A percentile compares a stretch with the other conserved stretches of the same genome.
Conservation (phyloP, 768 basidiomycete species). For the Suillus discolor region DNA sequence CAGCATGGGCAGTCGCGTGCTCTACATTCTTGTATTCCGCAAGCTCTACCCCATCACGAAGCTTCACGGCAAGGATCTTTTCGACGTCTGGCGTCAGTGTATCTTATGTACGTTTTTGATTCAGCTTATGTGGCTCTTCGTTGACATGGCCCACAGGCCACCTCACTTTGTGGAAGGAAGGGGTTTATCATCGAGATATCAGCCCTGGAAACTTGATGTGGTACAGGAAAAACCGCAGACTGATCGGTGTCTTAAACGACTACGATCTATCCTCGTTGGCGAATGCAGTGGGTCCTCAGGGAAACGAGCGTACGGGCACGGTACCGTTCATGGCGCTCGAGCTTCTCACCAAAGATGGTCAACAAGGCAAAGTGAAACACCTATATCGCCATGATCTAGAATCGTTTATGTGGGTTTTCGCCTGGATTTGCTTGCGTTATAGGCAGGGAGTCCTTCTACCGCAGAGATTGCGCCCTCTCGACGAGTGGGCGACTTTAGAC, state of each 20-base stretch:
- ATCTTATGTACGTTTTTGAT: neutral
- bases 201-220: constrained; percentile 15
- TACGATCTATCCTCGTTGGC: constrained; percentile 13
- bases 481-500: neutral
- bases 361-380: too few relatives aligned
- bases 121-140: too few relatives aligned
- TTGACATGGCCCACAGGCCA: neutral
- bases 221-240: neutral
- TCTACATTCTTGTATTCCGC: constrained; percentile 3
- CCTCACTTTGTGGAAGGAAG: too few relatives aligned
- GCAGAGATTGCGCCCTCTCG: neutral
- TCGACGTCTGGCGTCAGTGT: neutral
- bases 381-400: too few relatives aligned
- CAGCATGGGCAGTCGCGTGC: neutral
- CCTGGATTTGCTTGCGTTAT: too few relatives aligned
- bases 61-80: neutral
- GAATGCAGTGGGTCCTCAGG: neutral
- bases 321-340: too few relatives aligned
- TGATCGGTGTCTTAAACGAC: constrained; percentile 19
- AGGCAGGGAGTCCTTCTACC: too few relatives aligned
- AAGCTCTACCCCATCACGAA: neutral
- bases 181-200: too few relatives aligned
- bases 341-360: too few relatives aligned
- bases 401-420: too few relatives aligned
- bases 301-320: neutral